Percentiles rank a stretch among this genome's conserved stretches.
These are phyloP conservation scores for Pyropia haitanensis DNA, from an alignment of 23 red algal genomes.

Conservation along the genomic window DNA sequence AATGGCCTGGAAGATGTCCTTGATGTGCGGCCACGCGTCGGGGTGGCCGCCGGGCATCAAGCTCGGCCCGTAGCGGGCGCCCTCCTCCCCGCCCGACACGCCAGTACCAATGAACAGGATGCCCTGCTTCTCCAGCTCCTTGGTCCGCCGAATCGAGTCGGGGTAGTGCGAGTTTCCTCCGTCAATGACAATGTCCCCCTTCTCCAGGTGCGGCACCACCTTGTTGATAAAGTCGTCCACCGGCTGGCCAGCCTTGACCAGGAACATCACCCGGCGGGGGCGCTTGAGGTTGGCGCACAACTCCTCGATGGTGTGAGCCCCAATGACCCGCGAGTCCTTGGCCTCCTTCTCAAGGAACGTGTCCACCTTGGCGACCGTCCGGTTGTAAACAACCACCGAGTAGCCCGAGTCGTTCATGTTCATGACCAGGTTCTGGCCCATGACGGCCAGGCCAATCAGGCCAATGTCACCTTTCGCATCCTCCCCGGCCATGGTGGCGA, in stretches of 20 bases:
- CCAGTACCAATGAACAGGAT: constrained; percentile 58
- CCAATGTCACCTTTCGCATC: constrained; percentile 39
- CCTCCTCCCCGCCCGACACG: constrained; percentile 77
- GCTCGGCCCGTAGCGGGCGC: constrained; percentile 68
- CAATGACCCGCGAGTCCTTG: constrained; percentile 30
- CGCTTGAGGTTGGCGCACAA: constrained; percentile 49
- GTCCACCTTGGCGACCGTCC: constrained; percentile 44
- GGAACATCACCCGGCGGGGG: constrained; percentile 53
- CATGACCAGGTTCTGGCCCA: constrained; percentile 85
- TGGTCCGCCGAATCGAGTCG: constrained; percentile 43
- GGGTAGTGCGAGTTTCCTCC: constrained; percentile 68
- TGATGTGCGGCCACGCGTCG: constrained; percentile 35
- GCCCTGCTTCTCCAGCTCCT: constrained; percentile 31
- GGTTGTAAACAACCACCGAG: constrained; percentile 66
- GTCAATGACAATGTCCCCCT: constrained; percentile 76
- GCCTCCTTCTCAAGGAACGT: constrained; percentile 45
- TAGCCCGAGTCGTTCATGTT: constrained; percentile 68
- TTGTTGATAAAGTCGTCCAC: constrained; percentile 52
- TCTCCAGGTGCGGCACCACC: constrained; percentile 24
- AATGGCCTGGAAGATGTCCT: constrained; percentile 53
- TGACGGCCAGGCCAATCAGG: constrained; percentile 77
- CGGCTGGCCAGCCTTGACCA: constrained; percentile 67
- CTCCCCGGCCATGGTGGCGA: background rate
- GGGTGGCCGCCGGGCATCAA: constrained; percentile 67
- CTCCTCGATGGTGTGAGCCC: constrained; percentile 34